Percentiles rank a stretch among this genome's conserved stretches.
Conservation (phyloP, 768 basidiomycete genomes). For the Mycena epipterygia region DNA sequence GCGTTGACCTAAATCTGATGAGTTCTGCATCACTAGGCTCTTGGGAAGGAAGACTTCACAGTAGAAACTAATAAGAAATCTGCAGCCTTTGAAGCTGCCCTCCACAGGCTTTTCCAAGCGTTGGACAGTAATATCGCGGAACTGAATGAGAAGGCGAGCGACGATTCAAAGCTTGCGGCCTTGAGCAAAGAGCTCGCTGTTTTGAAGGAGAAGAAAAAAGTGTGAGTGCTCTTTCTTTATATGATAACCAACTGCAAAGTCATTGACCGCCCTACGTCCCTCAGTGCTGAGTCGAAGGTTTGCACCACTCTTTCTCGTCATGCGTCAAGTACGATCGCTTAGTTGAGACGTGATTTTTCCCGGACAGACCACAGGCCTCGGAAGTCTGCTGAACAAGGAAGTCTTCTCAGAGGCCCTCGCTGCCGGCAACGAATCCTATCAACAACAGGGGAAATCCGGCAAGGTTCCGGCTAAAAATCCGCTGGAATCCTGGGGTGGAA, state of each 20-base stretch:
- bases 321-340: background rate
- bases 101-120: background rate
- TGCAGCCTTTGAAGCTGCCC: background rate
- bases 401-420: background rate
- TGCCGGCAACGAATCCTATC: background rate
- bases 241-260: background rate
- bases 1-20: background rate
- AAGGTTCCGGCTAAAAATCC: background rate
- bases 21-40: background rate
- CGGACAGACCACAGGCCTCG: background rate
- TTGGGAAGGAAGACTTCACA: background rate
- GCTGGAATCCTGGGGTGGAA: background rate
- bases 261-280: background rate
- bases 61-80: background rate
- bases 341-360: too few species aligned
- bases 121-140: background rate
- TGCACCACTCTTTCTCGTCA: background rate
- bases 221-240: background rate
- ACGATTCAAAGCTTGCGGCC: background rate
- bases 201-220: background rate
- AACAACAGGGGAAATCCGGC: background rate
- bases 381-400: background rate
- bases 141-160: background rate
- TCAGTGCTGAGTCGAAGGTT: background rate
- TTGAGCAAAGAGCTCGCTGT: background rate